Percentiles rank a stretch among this genome's conserved stretches.
phyloP scores from a whole-genome alignment of 768 basidiomycete species.

The Mycena sanguinolenta region DNA sequence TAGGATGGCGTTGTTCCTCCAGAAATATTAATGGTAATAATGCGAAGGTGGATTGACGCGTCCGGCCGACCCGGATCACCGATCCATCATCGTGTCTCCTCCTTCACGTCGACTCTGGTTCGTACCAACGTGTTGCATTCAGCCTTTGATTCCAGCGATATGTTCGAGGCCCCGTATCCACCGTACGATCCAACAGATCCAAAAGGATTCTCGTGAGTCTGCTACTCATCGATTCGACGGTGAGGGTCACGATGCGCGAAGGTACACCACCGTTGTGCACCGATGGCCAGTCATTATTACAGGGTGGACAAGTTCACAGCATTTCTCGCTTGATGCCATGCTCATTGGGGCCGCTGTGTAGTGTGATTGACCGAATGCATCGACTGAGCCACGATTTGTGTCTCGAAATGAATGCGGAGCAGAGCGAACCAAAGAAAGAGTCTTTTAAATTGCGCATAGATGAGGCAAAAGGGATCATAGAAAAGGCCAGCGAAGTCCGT shows the following conservation, averaged over 20 bases:
- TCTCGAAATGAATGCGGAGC: constrained; percentile 40
- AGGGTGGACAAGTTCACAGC: constrained; percentile 35
- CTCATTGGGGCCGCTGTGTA: background rate
- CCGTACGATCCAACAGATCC: constrained; percentile 82
- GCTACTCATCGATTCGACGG: background rate
- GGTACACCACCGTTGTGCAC: constrained; percentile 83
- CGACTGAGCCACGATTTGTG: constrained; percentile 73
- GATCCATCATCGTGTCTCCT: too few species aligned
- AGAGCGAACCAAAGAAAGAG: constrained; percentile 38
- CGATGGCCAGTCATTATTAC: constrained; percentile 92
- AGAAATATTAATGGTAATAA: too few species aligned
- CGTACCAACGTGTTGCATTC: too few species aligned
- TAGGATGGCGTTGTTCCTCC: too few species aligned
- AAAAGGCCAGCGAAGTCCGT: constrained; percentile 65
- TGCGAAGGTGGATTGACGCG: too few species aligned
- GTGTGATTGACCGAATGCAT: constrained; percentile 82
- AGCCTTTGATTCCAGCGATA: background rate
- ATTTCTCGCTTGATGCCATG: background rate
- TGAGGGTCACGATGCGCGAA: constrained; percentile 41
- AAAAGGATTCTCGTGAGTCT: constrained; percentile 77
- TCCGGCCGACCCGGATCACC: too few species aligned
- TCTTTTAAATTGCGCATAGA: constrained; percentile 59
- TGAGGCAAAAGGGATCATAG: constrained; percentile 87
- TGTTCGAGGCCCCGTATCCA: constrained; percentile 47
- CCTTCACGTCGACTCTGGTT: too few species aligned